Conservation (phyloP, 306 rosid genomes). For the Dicorynia guianensis region DNA sequence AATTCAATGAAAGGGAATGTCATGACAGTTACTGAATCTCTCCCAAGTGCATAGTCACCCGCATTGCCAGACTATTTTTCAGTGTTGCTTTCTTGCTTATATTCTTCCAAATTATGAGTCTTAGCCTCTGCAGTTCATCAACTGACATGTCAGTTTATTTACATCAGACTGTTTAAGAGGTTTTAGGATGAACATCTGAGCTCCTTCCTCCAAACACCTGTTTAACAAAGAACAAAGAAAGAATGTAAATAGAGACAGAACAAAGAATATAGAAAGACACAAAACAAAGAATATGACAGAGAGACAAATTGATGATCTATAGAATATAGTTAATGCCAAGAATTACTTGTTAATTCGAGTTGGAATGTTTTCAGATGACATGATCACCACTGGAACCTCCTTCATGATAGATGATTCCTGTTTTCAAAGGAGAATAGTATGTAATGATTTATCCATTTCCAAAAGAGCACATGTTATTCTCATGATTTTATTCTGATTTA, state of each 20-base stretch:
- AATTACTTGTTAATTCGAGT: slow-evolving; percentile 77
- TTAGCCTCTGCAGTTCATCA: slow-evolving; percentile 68
- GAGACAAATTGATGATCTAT: neutral
- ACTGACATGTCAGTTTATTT: slow-evolving; percentile 68
- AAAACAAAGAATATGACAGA: neutral
- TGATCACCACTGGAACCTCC: slow-evolving; percentile 92
- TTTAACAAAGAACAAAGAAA: neutral
- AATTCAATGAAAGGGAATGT: neutral
- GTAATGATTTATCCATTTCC: neutral
- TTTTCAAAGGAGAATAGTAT: slow-evolving; percentile 12
- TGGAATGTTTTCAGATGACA: slow-evolving; percentile 93
- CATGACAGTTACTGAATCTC: neutral
- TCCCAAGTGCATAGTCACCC: neutral
- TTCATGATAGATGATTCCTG: slow-evolving; percentile 85
- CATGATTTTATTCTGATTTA: too few relatives aligned
- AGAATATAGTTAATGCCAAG: neutral
- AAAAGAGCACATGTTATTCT: too few relatives aligned
- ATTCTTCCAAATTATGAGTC: neutral
- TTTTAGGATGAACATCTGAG: slow-evolving; percentile 90
- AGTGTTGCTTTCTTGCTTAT: slow-evolving; percentile 23
- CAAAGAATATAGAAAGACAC: neutral
- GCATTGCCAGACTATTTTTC: slow-evolving; percentile 13
- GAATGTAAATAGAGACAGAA: neutral
- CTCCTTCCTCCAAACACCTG: slow-evolving; percentile 96
- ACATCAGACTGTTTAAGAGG: slow-evolving; percentile 89